Conservation (phyloP, 495 filamentous ascomycete genomes). For the Penicillium verhagenii region DNA sequence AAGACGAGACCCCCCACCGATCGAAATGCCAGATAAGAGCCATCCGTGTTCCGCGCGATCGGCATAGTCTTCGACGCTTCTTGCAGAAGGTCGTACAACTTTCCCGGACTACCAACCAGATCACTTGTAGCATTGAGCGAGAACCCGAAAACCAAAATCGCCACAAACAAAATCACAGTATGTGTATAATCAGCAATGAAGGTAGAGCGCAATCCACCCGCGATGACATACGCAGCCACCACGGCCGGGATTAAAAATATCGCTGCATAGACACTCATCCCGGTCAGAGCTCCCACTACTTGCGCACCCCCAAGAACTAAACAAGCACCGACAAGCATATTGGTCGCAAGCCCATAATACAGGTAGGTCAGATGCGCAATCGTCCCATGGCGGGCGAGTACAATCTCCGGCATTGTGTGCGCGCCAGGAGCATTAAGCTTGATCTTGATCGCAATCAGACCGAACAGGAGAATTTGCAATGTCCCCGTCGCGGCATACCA, state of each 20-base stretch:
- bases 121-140: slow-evolving; percentile 44
- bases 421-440: slow-evolving; percentile 39
- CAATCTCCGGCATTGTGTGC: slow-evolving; percentile 42
- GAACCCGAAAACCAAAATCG: slow-evolving; percentile 52
- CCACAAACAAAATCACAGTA: slow-evolving; percentile 38
- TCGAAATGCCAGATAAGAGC: slow-evolving; percentile 53
- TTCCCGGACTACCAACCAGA: slow-evolving; percentile 40
- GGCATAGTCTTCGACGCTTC: slow-evolving; percentile 45
- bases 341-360: slow-evolving; percentile 43
- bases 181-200: slow-evolving; percentile 46
- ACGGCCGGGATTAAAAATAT: slow-evolving; percentile 43
- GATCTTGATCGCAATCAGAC: slow-evolving; percentile 41
- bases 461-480: slow-evolving; percentile 45
- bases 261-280: slow-evolving; percentile 48
- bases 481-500: slow-evolving; percentile 46
- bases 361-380: slow-evolving; percentile 39
- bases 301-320: slow-evolving; percentile 41
- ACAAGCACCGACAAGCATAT: slow-evolving; percentile 42
- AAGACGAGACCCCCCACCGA: slow-evolving; percentile 45
- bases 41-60: slow-evolving; percentile 47
- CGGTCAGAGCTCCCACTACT: slow-evolving; percentile 42
- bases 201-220: slow-evolving; percentile 42
- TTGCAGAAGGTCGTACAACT: slow-evolving; percentile 48
- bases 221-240: slow-evolving; percentile 42
- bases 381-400: slow-evolving; percentile 35